Conservation (phyloP, 805 yeast species). For the Pichia phayaonensis region DNA sequence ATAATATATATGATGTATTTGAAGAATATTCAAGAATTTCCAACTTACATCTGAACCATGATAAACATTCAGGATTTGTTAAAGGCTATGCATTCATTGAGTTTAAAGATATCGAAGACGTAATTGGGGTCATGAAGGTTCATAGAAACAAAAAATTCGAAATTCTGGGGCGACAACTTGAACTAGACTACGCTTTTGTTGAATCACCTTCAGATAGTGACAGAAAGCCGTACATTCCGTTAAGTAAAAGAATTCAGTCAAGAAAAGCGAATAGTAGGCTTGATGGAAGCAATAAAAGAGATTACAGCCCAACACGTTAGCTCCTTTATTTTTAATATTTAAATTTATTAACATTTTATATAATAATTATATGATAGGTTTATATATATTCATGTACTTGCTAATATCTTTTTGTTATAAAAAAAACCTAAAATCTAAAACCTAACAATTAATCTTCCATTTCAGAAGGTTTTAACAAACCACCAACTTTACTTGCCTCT, state of each 20-base stretch:
- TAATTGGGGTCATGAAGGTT: constrained; percentile 24
- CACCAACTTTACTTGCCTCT: constrained; percentile 83
- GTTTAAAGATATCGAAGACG: constrained; percentile 27
- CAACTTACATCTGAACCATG: constrained; percentile 34
- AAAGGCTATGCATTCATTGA: constrained; percentile 38
- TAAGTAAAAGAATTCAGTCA: not conserved
- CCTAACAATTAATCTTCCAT: constrained; percentile 52
- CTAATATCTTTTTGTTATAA: not conserved
- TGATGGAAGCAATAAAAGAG: not conserved
- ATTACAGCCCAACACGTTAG: constrained; percentile 6
- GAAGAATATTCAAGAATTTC: constrained; percentile 34
- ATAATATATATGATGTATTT: constrained; percentile 34
- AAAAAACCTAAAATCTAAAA: not conserved
- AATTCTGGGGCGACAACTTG: constrained; percentile 27
- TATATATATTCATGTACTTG: not conserved
- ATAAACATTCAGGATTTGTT: constrained; percentile 36
- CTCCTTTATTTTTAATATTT: not conserved
- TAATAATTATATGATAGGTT: not conserved
- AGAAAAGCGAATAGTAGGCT: not conserved
- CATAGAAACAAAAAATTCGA: constrained; percentile 22
- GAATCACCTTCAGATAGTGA: constrained; percentile 3
- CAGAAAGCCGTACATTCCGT: not conserved
- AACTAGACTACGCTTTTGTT: constrained; percentile 34
- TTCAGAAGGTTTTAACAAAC: constrained; percentile 89
- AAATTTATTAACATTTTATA: not conserved